Base-by-base conservation (phyloP, 2,329 filamentous ascomycete species). In the Pseudocercospora macadamiae region DNA sequence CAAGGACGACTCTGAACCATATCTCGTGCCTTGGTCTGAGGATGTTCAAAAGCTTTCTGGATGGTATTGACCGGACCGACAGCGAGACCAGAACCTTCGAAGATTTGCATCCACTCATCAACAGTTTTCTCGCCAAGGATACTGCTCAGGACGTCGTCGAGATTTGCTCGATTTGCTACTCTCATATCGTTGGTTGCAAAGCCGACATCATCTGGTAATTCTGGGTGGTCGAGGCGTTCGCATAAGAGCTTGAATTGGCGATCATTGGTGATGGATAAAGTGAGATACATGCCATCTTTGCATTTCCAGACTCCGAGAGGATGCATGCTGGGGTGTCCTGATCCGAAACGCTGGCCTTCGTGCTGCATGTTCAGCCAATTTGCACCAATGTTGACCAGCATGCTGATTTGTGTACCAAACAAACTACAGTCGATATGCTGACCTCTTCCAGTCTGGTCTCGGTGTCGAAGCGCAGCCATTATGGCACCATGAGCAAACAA, bases 1-100 rank as follows among this genome's bases (percentile, higher is more conserved):
- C 63, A 68, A 21, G 52, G 32, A 9, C 47, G 16, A 6, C 34
- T 36, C 32, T 51, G n/a, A n/a, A 57, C 28, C 54, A 57, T 51
- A 16, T 70, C 59, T 23, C 75, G 68, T 0, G 75, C 76, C 18
- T 60, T 14, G 0, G 71, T 72, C 59, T 80, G 77, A 5, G 75
- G 74, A 58, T 79, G 77, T 1, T 64, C 59, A 60, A 79, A 78
- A 1, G 73, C 75, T 23, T 66, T 62, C 55, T 79, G 69, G 26
- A 80, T 71, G 2, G 65, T 74, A 56, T 80, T 80, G 39, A 79
- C 76, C 1, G 77, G 71, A 0, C 72, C 77, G 45, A 78, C 76
- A 0, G 78, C 75, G 59, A 80, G 68, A 3, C 75, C 76, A 23
- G 72, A 77, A 1, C 71, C 72, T 18, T 76, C 73, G 45, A 80